A percentile compares a stretch with the other conserved stretches of the same genome.
Evolutionary conservation across 148 eudicot genomes (phyloP).

Genomic region (Camellia lanceoleosa): DNA sequence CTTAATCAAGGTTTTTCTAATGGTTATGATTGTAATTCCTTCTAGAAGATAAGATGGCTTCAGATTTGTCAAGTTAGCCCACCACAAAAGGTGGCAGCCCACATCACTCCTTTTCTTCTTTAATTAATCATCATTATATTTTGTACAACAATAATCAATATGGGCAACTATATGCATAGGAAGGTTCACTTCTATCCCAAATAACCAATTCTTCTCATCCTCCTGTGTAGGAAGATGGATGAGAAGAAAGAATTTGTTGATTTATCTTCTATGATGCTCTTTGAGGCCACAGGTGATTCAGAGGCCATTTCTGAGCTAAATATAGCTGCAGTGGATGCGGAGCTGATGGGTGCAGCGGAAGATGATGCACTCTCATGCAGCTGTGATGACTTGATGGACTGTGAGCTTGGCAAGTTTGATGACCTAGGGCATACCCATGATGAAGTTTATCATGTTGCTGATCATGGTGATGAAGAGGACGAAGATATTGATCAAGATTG

Average conservation of each 20-base stretch:
- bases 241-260: constrained; percentile 29
- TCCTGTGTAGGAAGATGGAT: constrained; percentile 12
- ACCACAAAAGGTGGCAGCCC: too few relatives aligned
- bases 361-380: constrained; percentile 74
- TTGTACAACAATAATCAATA: not conserved
- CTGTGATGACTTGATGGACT: constrained; percentile 31
- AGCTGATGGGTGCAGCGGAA: constrained; percentile 12
- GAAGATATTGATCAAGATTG: not conserved
- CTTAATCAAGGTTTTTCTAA: too few relatives aligned
- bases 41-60: too few relatives aligned
- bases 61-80: too few relatives aligned
- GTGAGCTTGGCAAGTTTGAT: constrained; percentile 9
- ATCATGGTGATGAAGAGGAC: constrained; percentile 14
- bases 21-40: too few relatives aligned
- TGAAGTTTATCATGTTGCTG: constrained; percentile 7
- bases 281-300: constrained; percentile 70
- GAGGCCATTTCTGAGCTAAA: constrained; percentile 43
- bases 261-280: constrained; percentile 40
- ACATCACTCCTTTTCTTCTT: too few relatives aligned
- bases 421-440: not conserved
- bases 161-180: not conserved
- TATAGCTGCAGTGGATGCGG: constrained; percentile 1
- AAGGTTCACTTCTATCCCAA: not conserved
- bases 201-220: too few relatives aligned
- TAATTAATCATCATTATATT: too few relatives aligned